Base-by-base conservation (phyloP, 2,329 filamentous ascomycete genomes). In the Arachnopeziza araneosa region DNA sequence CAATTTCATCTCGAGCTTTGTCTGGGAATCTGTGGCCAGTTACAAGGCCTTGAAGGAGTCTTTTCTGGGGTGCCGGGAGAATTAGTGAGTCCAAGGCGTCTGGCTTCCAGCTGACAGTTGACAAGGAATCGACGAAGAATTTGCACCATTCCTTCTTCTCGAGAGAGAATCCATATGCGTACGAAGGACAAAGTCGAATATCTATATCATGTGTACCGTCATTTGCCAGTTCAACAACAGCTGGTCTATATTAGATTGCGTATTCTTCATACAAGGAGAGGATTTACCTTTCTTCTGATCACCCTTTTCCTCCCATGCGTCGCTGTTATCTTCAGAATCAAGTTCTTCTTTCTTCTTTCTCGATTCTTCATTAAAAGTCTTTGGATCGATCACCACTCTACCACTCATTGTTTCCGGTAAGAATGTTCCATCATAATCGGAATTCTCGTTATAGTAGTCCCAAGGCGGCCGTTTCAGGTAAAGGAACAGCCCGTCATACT, bases 141-240 rank as follows among this genome's bases (percentile, higher is more conserved):
- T 56, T 60, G 52, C 61, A 61, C 63, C 63, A 65, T 52, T 65
- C 59, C 55, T 65, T 65, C 24, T 57, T 61, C 44, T 61, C 57
- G 2, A 65, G 54, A 4, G 61, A 61, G 48, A 60, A 65, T 14
- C 63, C 63, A 19, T 44, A 44, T 4, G 17, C 59, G 21, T 61
- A 64, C 26, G 63, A 55, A 5, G 63, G 63, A 30, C 63, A 64
- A 14, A 61, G 55, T 58, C 54, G 51, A 14, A 54, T 54, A 51
- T 61, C 61, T 32, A 57, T 44, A 44, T 44, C 17, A 4, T 44
- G 12, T 8, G 12, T 7, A 44, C 17, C 10, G 6, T 44, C 36
- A 4, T 19, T 19, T 14, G 36, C 36, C 6, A 44, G 17, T 19
- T 44, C 36, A 44, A 44, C 17, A 7, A 14, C 6, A 8, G 12